Evolutionary conservation across 129 eudicot species (phyloP).

Genomic region (Pseudognaphalium luteoalbum): DNA sequence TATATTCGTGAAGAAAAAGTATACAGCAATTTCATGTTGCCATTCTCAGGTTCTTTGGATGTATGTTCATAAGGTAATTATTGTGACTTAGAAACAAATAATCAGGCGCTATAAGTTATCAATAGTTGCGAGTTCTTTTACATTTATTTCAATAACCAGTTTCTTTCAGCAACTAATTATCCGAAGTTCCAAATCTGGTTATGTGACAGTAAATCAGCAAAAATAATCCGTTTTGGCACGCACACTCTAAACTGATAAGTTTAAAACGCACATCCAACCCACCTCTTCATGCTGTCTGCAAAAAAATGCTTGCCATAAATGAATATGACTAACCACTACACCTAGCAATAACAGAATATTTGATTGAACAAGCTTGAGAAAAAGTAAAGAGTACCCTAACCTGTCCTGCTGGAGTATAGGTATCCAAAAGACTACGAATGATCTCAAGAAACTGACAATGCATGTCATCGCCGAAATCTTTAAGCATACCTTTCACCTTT

Average conservation of each 20-base stretch:
- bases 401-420: constrained; percentile 67
- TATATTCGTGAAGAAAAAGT: neutral
- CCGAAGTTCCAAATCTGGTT: neutral
- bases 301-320: too few species aligned
- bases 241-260: neutral
- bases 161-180: neutral
- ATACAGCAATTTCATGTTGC: neutral
- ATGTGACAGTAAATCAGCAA: neutral
- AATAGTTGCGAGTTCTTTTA: neutral
- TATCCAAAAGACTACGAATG: constrained; percentile 79
- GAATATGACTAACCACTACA: too few species aligned
- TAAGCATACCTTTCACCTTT: constrained; percentile 88
- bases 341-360: neutral
- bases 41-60: neutral
- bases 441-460: constrained; percentile 95
- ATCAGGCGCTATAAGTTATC: neutral
- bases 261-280: too few species aligned
- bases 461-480: constrained; percentile 95
- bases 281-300: too few species aligned
- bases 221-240: neutral
- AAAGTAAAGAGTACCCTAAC: constrained; percentile 34
- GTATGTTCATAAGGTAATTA: neutral
- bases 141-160: neutral
- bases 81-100: neutral
- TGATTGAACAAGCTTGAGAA: neutral